Percentiles rank a stretch among this genome's conserved stretches.
These are phyloP conservation scores for Kwoniella botswanensis DNA, from an alignment of 768 basidiomycete species.

Conservation along the genomic window DNA sequence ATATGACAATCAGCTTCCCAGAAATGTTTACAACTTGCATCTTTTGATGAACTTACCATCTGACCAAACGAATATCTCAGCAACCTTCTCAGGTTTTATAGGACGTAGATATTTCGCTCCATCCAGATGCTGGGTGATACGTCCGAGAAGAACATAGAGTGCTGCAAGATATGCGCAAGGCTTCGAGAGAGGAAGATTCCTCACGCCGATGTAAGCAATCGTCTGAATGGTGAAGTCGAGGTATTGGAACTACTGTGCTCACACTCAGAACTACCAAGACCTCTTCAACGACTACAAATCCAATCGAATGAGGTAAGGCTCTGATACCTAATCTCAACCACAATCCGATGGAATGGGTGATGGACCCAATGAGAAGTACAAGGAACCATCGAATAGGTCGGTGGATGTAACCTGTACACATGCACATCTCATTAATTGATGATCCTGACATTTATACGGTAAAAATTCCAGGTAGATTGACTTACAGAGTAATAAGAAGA, in stretches of 20 bases:
- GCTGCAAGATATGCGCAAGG: slow-evolving; percentile 57
- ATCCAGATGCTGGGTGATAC: slow-evolving; percentile 47
- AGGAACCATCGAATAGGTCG: slow-evolving; percentile 46
- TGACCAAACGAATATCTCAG: slow-evolving; percentile 49
- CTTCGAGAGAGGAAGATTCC: not conserved
- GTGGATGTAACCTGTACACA: slow-evolving; percentile 23
- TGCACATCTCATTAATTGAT: not conserved
- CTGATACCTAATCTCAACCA: slow-evolving; percentile 44
- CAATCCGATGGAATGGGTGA: slow-evolving; percentile 50
- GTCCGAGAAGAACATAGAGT: slow-evolving; percentile 54
- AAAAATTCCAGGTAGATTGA: not conserved
- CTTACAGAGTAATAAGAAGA: slow-evolving; percentile 48
- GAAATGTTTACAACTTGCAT: too few relatives aligned
- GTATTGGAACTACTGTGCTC: slow-evolving; percentile 12
- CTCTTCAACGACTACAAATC: slow-evolving; percentile 50
- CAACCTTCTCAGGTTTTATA: slow-evolving; percentile 43
- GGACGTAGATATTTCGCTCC: slow-evolving; percentile 45
- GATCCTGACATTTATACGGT: too few relatives aligned
- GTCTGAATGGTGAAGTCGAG: too few relatives aligned
- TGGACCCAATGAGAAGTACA: slow-evolving; percentile 51
- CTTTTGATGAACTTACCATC: slow-evolving; percentile 33
- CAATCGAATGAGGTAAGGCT: slow-evolving; percentile 38
- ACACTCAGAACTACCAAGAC: slow-evolving; percentile 51
- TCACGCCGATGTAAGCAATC: too few relatives aligned
- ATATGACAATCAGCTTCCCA: too few relatives aligned